These are phyloP conservation scores for Pleomassaria siparia DNA, from an alignment of 2,329 filamentous ascomycete species.

Conservation along the genomic window DNA sequence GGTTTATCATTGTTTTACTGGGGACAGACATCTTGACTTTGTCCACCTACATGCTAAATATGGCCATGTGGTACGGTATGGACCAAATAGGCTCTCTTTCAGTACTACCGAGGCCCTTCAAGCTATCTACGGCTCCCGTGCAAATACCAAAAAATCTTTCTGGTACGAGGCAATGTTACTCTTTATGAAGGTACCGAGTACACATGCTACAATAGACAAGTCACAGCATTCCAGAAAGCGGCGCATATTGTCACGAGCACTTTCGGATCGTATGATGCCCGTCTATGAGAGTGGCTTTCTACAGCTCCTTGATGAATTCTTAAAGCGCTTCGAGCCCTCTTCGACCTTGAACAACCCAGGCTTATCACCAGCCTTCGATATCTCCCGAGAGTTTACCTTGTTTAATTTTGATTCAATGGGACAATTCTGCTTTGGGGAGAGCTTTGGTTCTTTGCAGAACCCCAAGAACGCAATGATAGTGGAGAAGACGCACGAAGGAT, in stretches of 20 bases:
- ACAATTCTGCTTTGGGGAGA: not conserved
- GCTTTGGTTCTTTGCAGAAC: not conserved
- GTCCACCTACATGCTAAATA: not conserved
- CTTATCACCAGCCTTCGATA: no score
- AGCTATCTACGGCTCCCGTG: conserved; percentile 1
- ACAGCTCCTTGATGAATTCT: no score
- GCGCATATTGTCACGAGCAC: no score
- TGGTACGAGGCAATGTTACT: not conserved
- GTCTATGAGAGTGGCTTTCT: no score
- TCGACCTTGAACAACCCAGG: no score
- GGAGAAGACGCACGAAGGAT: no score
- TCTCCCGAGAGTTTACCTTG: no score
- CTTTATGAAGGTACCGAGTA: no score
- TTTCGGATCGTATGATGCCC: no score
- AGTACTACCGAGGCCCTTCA: conserved; percentile 2
- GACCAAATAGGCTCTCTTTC: conserved; percentile 5
- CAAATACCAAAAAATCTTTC: conserved; percentile 3
- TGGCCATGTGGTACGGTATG: conserved; percentile 3
- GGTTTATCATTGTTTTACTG: not conserved
- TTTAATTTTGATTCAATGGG: not conserved
- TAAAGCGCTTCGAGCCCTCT: no score
- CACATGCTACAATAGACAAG: conserved; percentile 1
- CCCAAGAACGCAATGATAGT: no score
- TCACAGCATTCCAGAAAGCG: no score
- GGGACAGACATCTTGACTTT: conserved; percentile 2